Base-by-base conservation (phyloP, 805 yeast genomes). In the Cyberlindnera xylosilytica region DNA sequence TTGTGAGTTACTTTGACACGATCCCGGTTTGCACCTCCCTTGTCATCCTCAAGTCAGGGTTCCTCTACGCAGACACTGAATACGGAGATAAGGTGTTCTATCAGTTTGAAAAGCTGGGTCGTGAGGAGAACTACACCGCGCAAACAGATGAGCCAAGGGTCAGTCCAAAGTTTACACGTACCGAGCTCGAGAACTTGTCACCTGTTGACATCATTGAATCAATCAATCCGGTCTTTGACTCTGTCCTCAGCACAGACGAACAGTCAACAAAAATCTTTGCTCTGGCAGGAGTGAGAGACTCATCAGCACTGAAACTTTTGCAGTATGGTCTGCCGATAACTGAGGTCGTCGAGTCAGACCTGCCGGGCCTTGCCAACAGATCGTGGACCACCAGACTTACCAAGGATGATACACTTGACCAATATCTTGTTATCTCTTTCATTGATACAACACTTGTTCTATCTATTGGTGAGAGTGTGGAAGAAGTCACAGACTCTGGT, bases 21-120 rank as follows among this genome's bases (percentile, higher is more conserved):
- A 70, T 87, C 27, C 85, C 89, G 2, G 60, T 73, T 1, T 73
- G 85, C 20, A 67, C 69, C 17, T 58, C 72, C 5, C 52, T 91
- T 11, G 66, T 72, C 30, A 77, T 91, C 32, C 71, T 89, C 48
- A 82, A 75, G 49, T 74, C 85, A 6, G 99, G 98, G 0, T 84
- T 79, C 50, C 53, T 91, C 28, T 86, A 78, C 58, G 84, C 83
- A 1, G 80, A 81, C 47, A 66, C 79, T 8, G 82, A 82, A 44
- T 61, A 68, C 43, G 79, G 83, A 22, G 80, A 83, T 54, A 86
- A 82, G 53, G 61, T 68, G 16, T 66, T 86, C n/a, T 87, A 81
- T 54, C 96, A 88, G 58, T 84, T 91, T 54, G 87, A 83, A 47
- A 75, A 75, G 38, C 64, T 89, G 34, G 96, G 95, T 1, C 81